Evolutionary conservation across 1,284 basidiomycete species (phyloP), one percentile per base, ranked within the genome.

Genomic region (Cystobasidium pallidum): DNA sequence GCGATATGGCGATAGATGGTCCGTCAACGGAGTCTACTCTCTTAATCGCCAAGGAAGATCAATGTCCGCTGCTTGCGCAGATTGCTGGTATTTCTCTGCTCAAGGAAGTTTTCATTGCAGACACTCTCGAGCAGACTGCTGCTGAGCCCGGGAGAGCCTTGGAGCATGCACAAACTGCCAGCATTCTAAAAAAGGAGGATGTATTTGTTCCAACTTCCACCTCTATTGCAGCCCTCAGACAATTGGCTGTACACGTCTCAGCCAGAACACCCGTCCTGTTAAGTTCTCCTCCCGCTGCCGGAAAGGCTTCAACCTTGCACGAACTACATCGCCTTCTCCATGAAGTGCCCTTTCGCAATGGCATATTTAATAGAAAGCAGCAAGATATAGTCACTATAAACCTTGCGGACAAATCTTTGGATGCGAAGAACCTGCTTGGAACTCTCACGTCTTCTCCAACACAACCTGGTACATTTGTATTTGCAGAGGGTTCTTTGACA

Each of bases 401-500:
- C 75, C 88, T 98, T 45, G 92, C 93, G 4, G 94, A 96, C 77
- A 94, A 92, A 0, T 96, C 91, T 1, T 86, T 99, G 66, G 96
- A 99, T 79, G 90, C 95, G 41, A 91, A 96, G 61, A 90, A 93
- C 0, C 86, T 99, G 0, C 86, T 99, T 39, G 96, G 96, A 6
- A 95, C 93, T 1, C 96, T 98, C 74, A 84, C 93, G 2, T 96
- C 95, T 0, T 97, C 94, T 0, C 85, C 90, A 0, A 89, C 86
- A 0, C 86, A 87, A 47, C 89, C 92, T 0, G 96, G 96, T 11
- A 88, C 88, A 0, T 99, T 99, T 77, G 92, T 95, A 78, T 99
- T 94, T 91, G 91, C 91, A 80, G 94, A 99, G 77, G 96, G 96
- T 13, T 90, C 94, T 0, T 84, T 99, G 55, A 89, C 95, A 6